A percentile compares a stretch with the other conserved stretches of the same genome.
Conservation (phyloP, 306 rosid species). For the Datisca glomerata region DNA sequence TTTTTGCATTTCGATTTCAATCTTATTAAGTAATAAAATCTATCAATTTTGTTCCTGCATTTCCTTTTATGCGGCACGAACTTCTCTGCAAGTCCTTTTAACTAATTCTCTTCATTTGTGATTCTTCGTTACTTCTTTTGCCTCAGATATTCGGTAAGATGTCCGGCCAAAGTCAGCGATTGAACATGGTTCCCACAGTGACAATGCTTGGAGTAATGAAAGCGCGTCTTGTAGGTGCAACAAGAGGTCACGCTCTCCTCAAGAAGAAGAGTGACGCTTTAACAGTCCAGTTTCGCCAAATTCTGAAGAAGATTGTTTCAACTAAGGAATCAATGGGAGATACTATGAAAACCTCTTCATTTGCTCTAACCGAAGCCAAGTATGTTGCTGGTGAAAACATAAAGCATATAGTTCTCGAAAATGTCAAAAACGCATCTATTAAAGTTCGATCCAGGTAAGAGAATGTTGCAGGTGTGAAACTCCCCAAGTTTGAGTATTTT, state of each 20-base stretch:
- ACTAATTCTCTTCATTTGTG: too few relatives aligned
- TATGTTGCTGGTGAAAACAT: slow-evolving; percentile 76
- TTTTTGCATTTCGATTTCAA: too few relatives aligned
- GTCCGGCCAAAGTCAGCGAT: slow-evolving; percentile 80
- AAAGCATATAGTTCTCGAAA: slow-evolving; percentile 69
- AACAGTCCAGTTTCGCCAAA: slow-evolving; percentile 66
- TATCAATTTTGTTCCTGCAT: too few relatives aligned
- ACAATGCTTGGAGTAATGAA: slow-evolving; percentile 69
- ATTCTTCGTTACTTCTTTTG: too few relatives aligned
- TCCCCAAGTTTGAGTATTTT: slow-evolving; percentile 69
- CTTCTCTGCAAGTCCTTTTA: too few relatives aligned
- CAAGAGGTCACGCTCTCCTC: slow-evolving; percentile 83
- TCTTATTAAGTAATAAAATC: too few relatives aligned
- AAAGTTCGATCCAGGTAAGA: slow-evolving; percentile 66
- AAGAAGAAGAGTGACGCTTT: slow-evolving; percentile 92
- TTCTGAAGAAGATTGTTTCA: slow-evolving; percentile 67
- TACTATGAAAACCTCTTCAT: slow-evolving; percentile 65
- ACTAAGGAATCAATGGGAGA: slow-evolving; percentile 94
- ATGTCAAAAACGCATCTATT: slow-evolving; percentile 57
- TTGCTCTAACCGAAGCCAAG: slow-evolving; percentile 72
- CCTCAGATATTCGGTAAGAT: slow-evolving; percentile 27
- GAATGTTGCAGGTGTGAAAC: slow-evolving; percentile 79
- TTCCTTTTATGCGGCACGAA: too few relatives aligned
- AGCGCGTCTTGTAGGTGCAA: slow-evolving; percentile 71
- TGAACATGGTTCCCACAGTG: slow-evolving; percentile 79